Evolutionary conservation across 192 early-diverging fungal genomes (phyloP).

Genomic region (Entomortierella chlamydospora): DNA sequence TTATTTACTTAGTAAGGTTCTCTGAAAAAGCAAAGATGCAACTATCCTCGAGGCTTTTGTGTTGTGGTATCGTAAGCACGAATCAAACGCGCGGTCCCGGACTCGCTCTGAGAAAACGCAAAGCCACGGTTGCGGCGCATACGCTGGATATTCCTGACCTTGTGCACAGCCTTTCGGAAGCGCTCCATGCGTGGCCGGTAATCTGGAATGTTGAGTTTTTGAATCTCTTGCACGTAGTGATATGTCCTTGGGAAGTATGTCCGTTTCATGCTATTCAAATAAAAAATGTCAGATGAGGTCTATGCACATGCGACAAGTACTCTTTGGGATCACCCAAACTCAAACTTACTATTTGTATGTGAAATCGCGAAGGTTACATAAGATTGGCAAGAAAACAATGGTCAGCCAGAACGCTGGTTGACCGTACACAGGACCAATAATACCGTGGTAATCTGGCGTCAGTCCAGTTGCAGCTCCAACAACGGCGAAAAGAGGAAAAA

Average conservation of each 20-base stretch:
- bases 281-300: not conserved
- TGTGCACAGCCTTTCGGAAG: conserved; percentile 98
- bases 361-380: conserved; percentile 90
- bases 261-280: conserved; percentile 67
- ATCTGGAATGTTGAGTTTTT: conserved; percentile 99
- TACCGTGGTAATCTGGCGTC: conserved; percentile 81
- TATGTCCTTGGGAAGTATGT: conserved; percentile 86
- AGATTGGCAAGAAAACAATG: conserved; percentile 85
- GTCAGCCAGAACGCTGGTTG: conserved; percentile 88
- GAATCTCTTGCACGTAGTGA: conserved; percentile 99
- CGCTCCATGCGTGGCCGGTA: conserved; percentile 97
- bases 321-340: too few relatives aligned
- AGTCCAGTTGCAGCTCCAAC: conserved; percentile 75
- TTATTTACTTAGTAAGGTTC: not conserved
- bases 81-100: conserved; percentile 70
- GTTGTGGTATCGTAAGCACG: conserved; percentile 70
- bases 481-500: conserved; percentile 85
- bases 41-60: conserved; percentile 64
- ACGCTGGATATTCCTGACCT: conserved; percentile 93
- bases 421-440: conserved; percentile 73
- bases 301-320: not conserved
- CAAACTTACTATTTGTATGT: conserved; percentile 93
- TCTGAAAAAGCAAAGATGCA: too few relatives aligned
- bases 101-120: conserved; percentile 98
- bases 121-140: conserved; percentile 93